A percentile compares a stretch with the other conserved stretches of the same genome.
These are phyloP conservation scores for Coemansia sp. DNA, from an alignment of 371 early-diverging fungal genomes.

Conservation along the genomic window DNA sequence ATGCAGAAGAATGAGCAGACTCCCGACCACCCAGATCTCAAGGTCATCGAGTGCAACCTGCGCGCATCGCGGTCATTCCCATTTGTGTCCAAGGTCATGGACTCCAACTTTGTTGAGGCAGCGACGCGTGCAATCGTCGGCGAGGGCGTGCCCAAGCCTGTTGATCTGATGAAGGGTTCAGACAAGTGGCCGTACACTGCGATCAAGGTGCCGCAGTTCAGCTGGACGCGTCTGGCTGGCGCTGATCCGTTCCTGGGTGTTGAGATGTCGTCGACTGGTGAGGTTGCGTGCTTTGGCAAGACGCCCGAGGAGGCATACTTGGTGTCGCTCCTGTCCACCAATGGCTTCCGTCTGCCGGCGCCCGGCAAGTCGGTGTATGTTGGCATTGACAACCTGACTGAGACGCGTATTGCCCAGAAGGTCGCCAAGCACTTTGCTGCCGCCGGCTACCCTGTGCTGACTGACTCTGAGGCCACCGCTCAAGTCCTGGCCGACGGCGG, in stretches of 20 bases:
- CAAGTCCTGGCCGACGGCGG: slow-evolving; percentile 53
- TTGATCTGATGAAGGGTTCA: slow-evolving; percentile 62
- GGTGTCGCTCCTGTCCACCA: slow-evolving; percentile 74
- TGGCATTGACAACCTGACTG: slow-evolving; percentile 71
- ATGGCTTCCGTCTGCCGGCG: slow-evolving; percentile 74
- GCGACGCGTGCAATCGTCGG: slow-evolving; percentile 79
- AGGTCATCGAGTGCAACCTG: slow-evolving; percentile 96
- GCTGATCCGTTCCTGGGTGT: slow-evolving; percentile 95
- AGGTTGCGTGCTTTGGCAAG: slow-evolving; percentile 93
- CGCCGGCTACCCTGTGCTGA: slow-evolving; percentile 69
- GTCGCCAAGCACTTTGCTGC: slow-evolving; percentile 58
- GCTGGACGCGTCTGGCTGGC: slow-evolving; percentile 88
- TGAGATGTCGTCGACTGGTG: slow-evolving; percentile 97
- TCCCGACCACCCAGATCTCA: slow-evolving; percentile 56
- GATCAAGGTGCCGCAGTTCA: slow-evolving; percentile 92
- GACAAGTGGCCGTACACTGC: slow-evolving; percentile 68
- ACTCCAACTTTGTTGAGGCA: slow-evolving; percentile 83
- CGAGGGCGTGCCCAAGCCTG: slow-evolving; percentile 60
- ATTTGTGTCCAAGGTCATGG: slow-evolving; percentile 91
- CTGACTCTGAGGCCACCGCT: slow-evolving; percentile 64
- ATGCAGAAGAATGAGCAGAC: slow-evolving; percentile 52
- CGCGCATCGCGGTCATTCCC: slow-evolving; percentile 95
- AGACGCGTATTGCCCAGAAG: slow-evolving; percentile 64
- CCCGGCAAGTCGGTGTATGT: slow-evolving; percentile 70
- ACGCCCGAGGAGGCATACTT: slow-evolving; percentile 86